Conservation (phyloP, 2,329 filamentous ascomycete species). For the Dothidotthia symphoricarpi region DNA sequence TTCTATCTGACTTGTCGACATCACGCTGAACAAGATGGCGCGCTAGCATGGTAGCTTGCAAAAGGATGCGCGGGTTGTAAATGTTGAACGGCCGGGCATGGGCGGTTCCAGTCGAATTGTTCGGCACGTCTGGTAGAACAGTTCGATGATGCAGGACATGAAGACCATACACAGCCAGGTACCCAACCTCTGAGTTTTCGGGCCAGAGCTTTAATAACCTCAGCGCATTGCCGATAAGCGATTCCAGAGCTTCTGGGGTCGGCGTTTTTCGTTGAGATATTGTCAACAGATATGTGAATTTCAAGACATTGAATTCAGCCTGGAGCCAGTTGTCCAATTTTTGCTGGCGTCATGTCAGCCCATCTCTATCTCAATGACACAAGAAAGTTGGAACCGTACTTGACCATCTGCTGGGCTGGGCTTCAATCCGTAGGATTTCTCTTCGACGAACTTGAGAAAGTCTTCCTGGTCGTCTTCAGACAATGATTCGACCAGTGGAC, state of each 20-base stretch:
- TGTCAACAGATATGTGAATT: conserved; percentile 28
- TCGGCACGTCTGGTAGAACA: conserved; percentile 1
- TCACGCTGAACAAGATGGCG: conserved; percentile 25
- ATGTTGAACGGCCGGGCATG: too few relatives aligned
- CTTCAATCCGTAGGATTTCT: conserved; percentile 1
- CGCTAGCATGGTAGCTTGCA: conserved; percentile 32
- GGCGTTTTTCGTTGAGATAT: conserved; percentile 15
- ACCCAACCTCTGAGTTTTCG: conserved; percentile 15
- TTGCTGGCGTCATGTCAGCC: conserved; percentile 4
- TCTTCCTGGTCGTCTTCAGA: conserved; percentile 8
- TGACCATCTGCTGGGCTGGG: neutral
- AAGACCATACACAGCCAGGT: conserved; percentile 25
- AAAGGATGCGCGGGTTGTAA: conserved; percentile 17
- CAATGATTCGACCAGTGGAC: conserved; percentile 21
- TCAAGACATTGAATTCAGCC: conserved; percentile 22
- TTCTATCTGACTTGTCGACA: conserved; percentile 26
- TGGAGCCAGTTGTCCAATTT: conserved; percentile 14
- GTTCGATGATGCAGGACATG: conserved; percentile 19
- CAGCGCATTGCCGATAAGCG: conserved; percentile 19
- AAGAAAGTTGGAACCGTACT: neutral
- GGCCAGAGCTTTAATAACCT: conserved; percentile 15
- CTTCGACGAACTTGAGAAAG: conserved; percentile 18
- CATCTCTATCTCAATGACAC: neutral
- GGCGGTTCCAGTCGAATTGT: neutral
- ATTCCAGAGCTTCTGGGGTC: conserved; percentile 8